Evolutionary conservation across 2,329 filamentous ascomycete species (phyloP), one percentile per base, ranked within the genome.

Genomic region (Fusarium illudens): DNA sequence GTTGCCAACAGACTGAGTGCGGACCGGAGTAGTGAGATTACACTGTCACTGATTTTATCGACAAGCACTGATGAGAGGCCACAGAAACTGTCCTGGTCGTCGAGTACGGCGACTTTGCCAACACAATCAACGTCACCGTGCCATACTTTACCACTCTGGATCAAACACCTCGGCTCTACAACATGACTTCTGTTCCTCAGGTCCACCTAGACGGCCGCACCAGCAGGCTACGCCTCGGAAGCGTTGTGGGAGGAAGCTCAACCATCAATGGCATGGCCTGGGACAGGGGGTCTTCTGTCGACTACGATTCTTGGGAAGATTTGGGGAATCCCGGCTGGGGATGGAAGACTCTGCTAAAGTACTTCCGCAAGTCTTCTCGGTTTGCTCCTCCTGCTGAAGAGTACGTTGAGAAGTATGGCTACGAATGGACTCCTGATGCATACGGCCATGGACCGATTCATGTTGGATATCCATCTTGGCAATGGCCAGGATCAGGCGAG

Each of bases 241-340:
- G 70, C 4, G 69, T 69, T 3, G 64, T 78, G 1, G 77, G 77
- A 2, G 77, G 77, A 6, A 69, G 75, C 19, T 74, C 74, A 4
- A 71, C 70, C 1, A 65, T 78, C 22, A 78, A 78, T 22, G 73
- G 72, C 4, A 76, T 78, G 75, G 70, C 64, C 20, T 76, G 69
- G 36, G 71, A 75, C 15, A 68, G 74, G 0, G 75, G 74, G 3
- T 74, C 75, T 1, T 56, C 58, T 0, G 58, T 63, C 2, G 75
- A 76, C 36, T 77, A 76, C 34, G 71, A 81, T 49, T 69, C 75
- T 3, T 82, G 80, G 80, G 77, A 77, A 22, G 72, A 72, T 0
- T 62, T 81, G 0, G 79, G 79, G 0, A 82, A 81, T 32, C 65
- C 74, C 0, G 72, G 77, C 0, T 82, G 80, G 80, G 75, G 75